Percentiles rank a stretch among this genome's conserved stretches.
Conservation (phyloP, 768 basidiomycete genomes). For the Hortiboletus campestris region DNA sequence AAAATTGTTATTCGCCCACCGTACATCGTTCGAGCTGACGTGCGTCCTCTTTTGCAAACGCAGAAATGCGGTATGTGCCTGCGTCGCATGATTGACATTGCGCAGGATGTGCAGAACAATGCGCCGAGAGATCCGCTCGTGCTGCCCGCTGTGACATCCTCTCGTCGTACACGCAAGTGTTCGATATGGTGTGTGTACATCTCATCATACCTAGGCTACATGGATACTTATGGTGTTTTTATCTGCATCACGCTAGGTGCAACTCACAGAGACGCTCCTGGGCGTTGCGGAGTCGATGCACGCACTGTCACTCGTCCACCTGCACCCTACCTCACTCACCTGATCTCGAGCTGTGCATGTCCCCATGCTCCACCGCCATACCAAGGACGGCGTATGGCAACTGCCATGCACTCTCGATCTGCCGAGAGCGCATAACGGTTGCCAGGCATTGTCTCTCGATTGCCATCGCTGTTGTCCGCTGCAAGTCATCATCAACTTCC, state of each 20-base stretch:
- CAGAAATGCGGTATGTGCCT: conserved; percentile 48
- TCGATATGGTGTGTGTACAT: conserved; percentile 43
- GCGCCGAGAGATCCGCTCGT: conserved; percentile 41
- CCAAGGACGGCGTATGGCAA: too few species aligned
- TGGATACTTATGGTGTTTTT: background rate
- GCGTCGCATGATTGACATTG: conserved; percentile 52
- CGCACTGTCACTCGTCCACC: too few species aligned
- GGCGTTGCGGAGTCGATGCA: conserved; percentile 56
- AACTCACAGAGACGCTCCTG: conserved; percentile 56
- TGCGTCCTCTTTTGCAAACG: background rate
- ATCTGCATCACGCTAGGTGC: conserved; percentile 39
- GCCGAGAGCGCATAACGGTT: too few species aligned
- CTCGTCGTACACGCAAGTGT: conserved; percentile 50
- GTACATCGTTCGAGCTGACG: background rate
- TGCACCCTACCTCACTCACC: too few species aligned
- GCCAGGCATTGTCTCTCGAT: too few species aligned
- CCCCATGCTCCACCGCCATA: too few species aligned
- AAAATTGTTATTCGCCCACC: background rate
- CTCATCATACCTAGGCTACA: background rate
- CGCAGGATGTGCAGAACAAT: conserved; percentile 43
- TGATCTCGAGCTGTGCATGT: too few species aligned
- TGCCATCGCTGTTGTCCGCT: too few species aligned
- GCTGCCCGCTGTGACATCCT: conserved; percentile 33
- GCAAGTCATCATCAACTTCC: too few species aligned
- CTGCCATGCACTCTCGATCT: too few species aligned